Evolutionary conservation across 306 rosid species (phyloP).

Genomic region (Vachellia collinsii): DNA sequence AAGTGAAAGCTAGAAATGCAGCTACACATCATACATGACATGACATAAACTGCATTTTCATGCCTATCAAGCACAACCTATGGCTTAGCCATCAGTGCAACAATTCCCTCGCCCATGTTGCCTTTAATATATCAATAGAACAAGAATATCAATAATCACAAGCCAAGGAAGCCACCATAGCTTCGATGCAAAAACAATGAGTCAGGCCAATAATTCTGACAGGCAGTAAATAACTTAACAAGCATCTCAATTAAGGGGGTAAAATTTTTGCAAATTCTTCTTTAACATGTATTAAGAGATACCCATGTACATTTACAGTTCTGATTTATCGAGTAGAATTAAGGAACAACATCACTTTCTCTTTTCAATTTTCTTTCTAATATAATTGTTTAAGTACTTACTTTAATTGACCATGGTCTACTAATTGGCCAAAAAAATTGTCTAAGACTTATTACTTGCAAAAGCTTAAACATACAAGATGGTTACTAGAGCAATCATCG

Average conservation of each 20-base stretch:
- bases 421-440: not conserved
- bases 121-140: constrained; percentile 22
- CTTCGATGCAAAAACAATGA: constrained; percentile 4
- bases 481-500: constrained; percentile 14
- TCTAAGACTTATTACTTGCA: not conserved
- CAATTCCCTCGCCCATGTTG: constrained; percentile 6
- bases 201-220: not conserved
- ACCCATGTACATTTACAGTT: constrained; percentile 4
- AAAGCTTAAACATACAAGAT: constrained; percentile 25
- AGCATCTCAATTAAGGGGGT: constrained; percentile 10
- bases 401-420: constrained; percentile 6
- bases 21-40: constrained; percentile 15
- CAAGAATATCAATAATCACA: not conserved
- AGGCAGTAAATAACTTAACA: not conserved
- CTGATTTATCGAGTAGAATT: constrained; percentile 7
- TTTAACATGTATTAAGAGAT: constrained; percentile 9
- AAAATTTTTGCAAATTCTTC: constrained; percentile 7
- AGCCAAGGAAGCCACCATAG: constrained; percentile 14
- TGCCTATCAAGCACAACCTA: constrained; percentile 16
- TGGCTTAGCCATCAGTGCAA: constrained; percentile 2
- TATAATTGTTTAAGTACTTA: not conserved
- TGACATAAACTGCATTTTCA: constrained; percentile 22
- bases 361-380: not conserved
- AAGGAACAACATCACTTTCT: not conserved
- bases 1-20: not conserved